Evolutionary conservation across 2,329 filamentous ascomycete species (phyloP).

Genomic region (Coniella vitis): DNA sequence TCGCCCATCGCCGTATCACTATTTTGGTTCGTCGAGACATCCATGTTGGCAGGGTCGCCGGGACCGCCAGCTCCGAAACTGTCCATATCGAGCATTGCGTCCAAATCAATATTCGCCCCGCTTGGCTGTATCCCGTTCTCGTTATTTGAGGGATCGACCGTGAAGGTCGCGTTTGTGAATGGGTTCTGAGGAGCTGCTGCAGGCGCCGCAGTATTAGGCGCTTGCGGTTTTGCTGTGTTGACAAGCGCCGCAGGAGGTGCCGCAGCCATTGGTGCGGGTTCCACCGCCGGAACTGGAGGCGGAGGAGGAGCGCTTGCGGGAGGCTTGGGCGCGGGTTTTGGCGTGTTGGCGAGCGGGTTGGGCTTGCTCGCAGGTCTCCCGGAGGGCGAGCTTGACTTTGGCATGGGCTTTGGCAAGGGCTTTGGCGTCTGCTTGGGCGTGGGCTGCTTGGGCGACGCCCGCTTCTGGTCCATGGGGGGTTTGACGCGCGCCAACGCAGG

Average conservation of each 20-base stretch:
- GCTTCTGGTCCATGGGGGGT: slow-evolving; percentile 6
- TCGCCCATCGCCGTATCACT: slow-evolving; percentile 24
- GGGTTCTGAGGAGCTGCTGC: not conserved
- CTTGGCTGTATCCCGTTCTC: slow-evolving; percentile 1
- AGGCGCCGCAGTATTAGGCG: not conserved
- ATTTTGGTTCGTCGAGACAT: slow-evolving; percentile 13
- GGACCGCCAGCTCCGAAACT: slow-evolving; percentile 3
- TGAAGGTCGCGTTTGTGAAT: slow-evolving; percentile 16
- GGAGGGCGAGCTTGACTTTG: slow-evolving; percentile 10
- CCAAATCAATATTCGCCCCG: slow-evolving; percentile 2
- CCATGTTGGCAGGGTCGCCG: slow-evolving; percentile 16
- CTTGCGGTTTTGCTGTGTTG: not conserved
- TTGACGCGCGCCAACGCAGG: not conserved
- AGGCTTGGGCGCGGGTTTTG: slow-evolving; percentile 7
- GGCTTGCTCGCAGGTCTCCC: slow-evolving; percentile 11
- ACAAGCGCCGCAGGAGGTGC: slow-evolving; percentile 6
- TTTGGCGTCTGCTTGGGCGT: slow-evolving; percentile 6
- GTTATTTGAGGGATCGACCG: slow-evolving; percentile 10
- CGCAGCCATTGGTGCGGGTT: not conserved
- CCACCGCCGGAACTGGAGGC: not conserved
- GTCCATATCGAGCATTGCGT: slow-evolving; percentile 7
- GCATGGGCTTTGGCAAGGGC: slow-evolving; percentile 1
- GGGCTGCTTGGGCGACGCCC: slow-evolving; percentile 8
- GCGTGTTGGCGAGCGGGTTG: slow-evolving; percentile 12
- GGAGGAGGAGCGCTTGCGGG: slow-evolving; percentile 8